These are phyloP conservation scores for Colletotrichum magnum DNA, from an alignment of 2,329 filamentous ascomycete genomes.

Conservation along the genomic window DNA sequence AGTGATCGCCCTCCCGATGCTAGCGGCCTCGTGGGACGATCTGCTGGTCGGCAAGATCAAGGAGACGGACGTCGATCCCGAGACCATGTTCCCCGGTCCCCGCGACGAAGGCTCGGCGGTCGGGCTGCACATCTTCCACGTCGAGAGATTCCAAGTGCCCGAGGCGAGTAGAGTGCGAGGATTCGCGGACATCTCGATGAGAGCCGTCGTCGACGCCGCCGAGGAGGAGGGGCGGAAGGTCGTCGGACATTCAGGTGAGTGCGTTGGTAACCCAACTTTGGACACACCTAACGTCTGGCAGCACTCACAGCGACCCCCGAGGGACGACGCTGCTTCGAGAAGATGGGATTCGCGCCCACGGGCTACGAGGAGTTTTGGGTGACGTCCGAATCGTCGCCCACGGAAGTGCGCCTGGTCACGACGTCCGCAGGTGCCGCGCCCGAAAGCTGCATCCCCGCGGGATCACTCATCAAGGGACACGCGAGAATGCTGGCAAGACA, in stretches of 20 bases:
- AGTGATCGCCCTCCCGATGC: slow-evolving; percentile 50
- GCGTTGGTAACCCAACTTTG: not conserved
- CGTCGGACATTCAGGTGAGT: slow-evolving; percentile 48
- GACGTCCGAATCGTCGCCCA: not conserved
- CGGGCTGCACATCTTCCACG: slow-evolving; percentile 54
- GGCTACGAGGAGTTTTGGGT: slow-evolving; percentile 49
- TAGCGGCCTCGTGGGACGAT: slow-evolving; percentile 45
- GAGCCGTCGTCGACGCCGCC: slow-evolving; percentile 19
- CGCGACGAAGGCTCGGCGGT: slow-evolving; percentile 37
- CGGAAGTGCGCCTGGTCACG: slow-evolving; percentile 18
- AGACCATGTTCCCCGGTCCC: slow-evolving; percentile 44
- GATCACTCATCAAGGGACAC: slow-evolving; percentile 22
- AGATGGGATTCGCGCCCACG: slow-evolving; percentile 46
- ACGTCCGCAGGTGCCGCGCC: slow-evolving; percentile 13
- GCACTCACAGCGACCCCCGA: slow-evolving; percentile 49
- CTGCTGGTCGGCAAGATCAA: slow-evolving; percentile 48
- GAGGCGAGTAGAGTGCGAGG: slow-evolving; percentile 25
- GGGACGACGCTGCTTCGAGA: slow-evolving; percentile 47
- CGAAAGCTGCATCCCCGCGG: not conserved
- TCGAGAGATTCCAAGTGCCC: slow-evolving; percentile 47
- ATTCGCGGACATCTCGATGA: slow-evolving; percentile 41
- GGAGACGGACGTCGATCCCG: slow-evolving; percentile 47
- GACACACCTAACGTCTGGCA: slow-evolving; percentile 30
- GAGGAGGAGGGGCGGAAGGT: slow-evolving; percentile 43
- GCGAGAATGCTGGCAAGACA: slow-evolving; percentile 33